A percentile compares a stretch with the other conserved stretches of the same genome.
Conservation (phyloP, 345 rosid genomes). For the Populus deltoides region DNA sequence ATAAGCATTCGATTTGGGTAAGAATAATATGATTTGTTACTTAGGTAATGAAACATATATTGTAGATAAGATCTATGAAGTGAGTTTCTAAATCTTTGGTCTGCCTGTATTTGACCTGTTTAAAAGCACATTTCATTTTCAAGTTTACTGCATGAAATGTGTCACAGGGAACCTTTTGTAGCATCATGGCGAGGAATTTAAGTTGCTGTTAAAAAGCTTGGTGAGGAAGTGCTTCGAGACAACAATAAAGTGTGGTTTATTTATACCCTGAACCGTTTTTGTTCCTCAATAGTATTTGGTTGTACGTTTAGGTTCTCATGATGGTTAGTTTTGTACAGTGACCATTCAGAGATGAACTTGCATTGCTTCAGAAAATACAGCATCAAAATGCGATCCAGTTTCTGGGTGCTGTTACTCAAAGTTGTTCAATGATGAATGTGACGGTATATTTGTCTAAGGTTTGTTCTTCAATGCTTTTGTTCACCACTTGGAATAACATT, state of each 20-base stretch:
- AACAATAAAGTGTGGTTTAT: slow-evolving; percentile 82
- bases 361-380: slow-evolving; percentile 81
- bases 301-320: slow-evolving; percentile 2
- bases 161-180: slow-evolving; percentile 74
- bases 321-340: slow-evolving; percentile 42
- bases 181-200: slow-evolving; percentile 94
- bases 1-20: neutral
- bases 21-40: neutral
- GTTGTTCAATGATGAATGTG: slow-evolving; percentile 97
- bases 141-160: slow-evolving; percentile 12
- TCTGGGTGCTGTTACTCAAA: slow-evolving; percentile 95
- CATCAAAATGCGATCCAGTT: slow-evolving; percentile 98
- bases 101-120: neutral
- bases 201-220: slow-evolving; percentile 86
- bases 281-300: neutral
- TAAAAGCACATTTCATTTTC: neutral
- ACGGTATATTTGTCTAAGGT: slow-evolving; percentile 92
- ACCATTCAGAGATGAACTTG: slow-evolving; percentile 88
- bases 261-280: neutral
- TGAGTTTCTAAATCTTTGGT: neutral
- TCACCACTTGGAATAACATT: neutral
- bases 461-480: slow-evolving; percentile 7
- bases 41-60: neutral
- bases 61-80: neutral
- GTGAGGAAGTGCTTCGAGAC: slow-evolving; percentile 64